These are phyloP conservation scores for Coleophoma crateriformis DNA, from an alignment of 2,329 filamentous ascomycete species.

Conservation along the genomic window DNA sequence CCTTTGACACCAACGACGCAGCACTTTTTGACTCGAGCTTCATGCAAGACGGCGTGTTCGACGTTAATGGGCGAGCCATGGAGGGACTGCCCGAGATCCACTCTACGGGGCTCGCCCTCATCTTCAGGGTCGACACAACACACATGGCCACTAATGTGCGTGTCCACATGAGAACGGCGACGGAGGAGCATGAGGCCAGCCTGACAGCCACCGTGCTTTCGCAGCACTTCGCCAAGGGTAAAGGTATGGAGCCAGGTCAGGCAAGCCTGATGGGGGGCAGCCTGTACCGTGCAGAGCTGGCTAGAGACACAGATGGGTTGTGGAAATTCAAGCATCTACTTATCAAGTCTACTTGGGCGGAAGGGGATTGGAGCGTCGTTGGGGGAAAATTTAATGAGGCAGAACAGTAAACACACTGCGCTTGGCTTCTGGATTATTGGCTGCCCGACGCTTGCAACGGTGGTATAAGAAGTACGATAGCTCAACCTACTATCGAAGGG, in stretches of 20 bases:
- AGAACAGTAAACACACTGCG: too few species aligned
- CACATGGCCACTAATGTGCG: constrained; percentile 1
- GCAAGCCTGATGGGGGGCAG: neutral
- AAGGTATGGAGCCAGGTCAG: constrained; percentile 1
- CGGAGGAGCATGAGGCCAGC: neutral
- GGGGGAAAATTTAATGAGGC: neutral
- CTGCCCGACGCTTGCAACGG: too few species aligned
- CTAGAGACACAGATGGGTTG: neutral
- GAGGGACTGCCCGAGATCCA: constrained; percentile 17
- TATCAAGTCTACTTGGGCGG: neutral
- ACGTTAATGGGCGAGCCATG: constrained; percentile 14
- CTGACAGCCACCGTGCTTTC: constrained; percentile 6
- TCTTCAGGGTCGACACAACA: constrained; percentile 14
- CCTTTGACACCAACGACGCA: constrained; percentile 22
- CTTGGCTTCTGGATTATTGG: too few species aligned
- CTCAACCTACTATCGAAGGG: too few species aligned
- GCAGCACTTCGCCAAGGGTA: neutral
- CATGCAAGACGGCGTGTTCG: constrained; percentile 15
- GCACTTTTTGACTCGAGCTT: constrained; percentile 25
- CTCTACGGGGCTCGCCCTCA: constrained; percentile 9
- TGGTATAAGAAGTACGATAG: too few species aligned
- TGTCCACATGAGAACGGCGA: neutral
- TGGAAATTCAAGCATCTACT: neutral
- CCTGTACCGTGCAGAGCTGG: neutral
- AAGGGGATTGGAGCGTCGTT: constrained; percentile 1